phyloP scores from a whole-genome alignment of 148 eudicot genomes.

The Mesembryanthemum crystallinum region DNA sequence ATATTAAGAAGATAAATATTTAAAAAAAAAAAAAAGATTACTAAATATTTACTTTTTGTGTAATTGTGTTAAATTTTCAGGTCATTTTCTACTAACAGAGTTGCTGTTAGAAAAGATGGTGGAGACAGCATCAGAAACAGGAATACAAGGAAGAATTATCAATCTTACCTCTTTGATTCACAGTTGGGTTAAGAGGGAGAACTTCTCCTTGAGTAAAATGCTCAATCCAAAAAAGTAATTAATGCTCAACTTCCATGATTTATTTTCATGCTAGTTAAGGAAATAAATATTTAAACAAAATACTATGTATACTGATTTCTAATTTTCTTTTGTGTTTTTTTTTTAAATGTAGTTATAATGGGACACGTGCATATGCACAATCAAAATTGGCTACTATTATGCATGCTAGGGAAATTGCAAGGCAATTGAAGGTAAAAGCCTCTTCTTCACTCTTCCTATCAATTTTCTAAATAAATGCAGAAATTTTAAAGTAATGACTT shows the following conservation, averaged over 20 bases:
- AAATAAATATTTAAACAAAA: too few species aligned
- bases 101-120: constrained; percentile 82
- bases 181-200: constrained; percentile 69
- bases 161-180: constrained; percentile 83
- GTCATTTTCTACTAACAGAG: constrained; percentile 88
- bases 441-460: not conserved
- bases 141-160: constrained; percentile 78
- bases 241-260: constrained; percentile 4
- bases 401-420: constrained; percentile 83
- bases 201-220: constrained; percentile 52
- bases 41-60: not conserved
- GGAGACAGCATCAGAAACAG: constrained; percentile 66
- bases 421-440: constrained; percentile 61
- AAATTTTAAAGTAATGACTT: not conserved
- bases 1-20: not conserved
- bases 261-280: not conserved
- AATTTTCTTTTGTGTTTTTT: too few species aligned
- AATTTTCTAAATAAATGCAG: not conserved
- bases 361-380: constrained; percentile 86
- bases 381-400: constrained; percentile 81
- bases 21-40: too few species aligned
- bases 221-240: constrained; percentile 60
- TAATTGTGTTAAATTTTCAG: constrained; percentile 35
- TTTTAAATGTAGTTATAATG: constrained; percentile 84
- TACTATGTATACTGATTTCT: too few species aligned